These are phyloP conservation scores for Sugiyamaella pinicola DNA, from an alignment of 1,139 yeast species.

Conservation along the genomic window DNA sequence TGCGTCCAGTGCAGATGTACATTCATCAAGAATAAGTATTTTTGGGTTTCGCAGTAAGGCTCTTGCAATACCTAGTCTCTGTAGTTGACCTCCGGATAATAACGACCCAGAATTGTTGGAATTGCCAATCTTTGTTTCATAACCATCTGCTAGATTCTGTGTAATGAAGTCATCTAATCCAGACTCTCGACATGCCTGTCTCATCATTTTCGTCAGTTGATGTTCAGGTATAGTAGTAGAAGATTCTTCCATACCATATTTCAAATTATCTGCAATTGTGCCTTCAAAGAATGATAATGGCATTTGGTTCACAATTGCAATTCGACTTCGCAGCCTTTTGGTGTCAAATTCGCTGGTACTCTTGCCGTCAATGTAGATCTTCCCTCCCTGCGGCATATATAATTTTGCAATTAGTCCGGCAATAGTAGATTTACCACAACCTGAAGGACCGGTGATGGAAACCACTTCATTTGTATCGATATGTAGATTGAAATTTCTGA, in stretches of 20 bases:
- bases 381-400: conserved; percentile 60
- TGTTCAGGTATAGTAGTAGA: conserved; percentile 19
- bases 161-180: conserved; percentile 43
- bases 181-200: conserved; percentile 35
- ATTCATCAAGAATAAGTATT: conserved; percentile 68
- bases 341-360: conserved; percentile 62
- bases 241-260: conserved; percentile 53
- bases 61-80: conserved; percentile 82
- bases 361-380: conserved; percentile 61
- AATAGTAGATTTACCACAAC: conserved; percentile 86
- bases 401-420: conserved; percentile 67
- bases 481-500: conserved; percentile 42
- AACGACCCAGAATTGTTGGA: conserved; percentile 39
- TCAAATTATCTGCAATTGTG: conserved; percentile 70
- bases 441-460: conserved; percentile 88
- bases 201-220: conserved; percentile 43
- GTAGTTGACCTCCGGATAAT: conserved; percentile 84
- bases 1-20: conserved; percentile 72
- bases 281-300: conserved; percentile 75
- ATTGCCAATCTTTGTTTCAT: conserved; percentile 54
- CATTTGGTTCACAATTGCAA: conserved; percentile 86
- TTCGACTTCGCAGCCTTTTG: conserved; percentile 60
- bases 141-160: conserved; percentile 38
- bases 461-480: conserved; percentile 68
- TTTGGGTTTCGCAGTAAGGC: conserved; percentile 64